A percentile compares a stretch with the other conserved stretches of the same genome.
Evolutionary conservation across 2,329 filamentous ascomycete species (phyloP).

Genomic region (Metarhizium rileyi): DNA sequence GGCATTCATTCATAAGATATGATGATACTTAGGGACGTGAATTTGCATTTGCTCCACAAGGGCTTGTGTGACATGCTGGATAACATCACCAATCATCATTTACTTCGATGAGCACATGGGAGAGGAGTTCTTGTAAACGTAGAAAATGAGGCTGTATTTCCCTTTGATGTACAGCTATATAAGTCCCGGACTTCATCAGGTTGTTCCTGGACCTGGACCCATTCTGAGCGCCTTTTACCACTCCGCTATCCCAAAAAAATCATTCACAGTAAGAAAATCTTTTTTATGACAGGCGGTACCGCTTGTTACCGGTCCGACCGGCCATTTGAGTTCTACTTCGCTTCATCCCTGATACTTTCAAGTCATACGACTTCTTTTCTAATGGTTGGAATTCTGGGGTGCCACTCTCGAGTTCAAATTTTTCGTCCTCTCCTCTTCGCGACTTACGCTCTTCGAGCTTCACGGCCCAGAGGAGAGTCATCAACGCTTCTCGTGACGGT

Average conservation of each 20-base stretch:
- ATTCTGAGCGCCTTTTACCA: conserved; percentile 7
- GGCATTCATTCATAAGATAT: too few species aligned
- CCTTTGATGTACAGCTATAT: neutral
- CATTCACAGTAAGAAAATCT: conserved; percentile 8
- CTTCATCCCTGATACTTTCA: conserved; percentile 15
- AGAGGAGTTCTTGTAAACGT: too few species aligned
- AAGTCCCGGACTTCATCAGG: neutral
- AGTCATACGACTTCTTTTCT: conserved; percentile 12
- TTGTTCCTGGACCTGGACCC: conserved; percentile 4
- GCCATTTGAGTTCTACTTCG: conserved; percentile 10
- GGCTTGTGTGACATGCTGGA: too few species aligned
- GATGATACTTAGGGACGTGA: too few species aligned
- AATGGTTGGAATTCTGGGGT: conserved; percentile 12
- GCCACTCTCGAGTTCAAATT: conserved; percentile 16
- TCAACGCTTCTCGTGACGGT: conserved; percentile 37
- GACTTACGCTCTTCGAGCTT: conserved; percentile 31
- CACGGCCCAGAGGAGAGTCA: conserved; percentile 38
- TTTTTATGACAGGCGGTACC: conserved; percentile 14
- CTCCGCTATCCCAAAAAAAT: conserved; percentile 3
- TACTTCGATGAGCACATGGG: too few species aligned
- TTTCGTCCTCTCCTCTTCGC: conserved; percentile 12
- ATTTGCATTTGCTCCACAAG: too few species aligned
- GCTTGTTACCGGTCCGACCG: conserved; percentile 9
- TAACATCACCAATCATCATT: too few species aligned
- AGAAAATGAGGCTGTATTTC: neutral